These are phyloP conservation scores for Cylindrotheca fusiformis DNA, from an alignment of 108 stramenopile genomes.

Conservation along the genomic window DNA sequence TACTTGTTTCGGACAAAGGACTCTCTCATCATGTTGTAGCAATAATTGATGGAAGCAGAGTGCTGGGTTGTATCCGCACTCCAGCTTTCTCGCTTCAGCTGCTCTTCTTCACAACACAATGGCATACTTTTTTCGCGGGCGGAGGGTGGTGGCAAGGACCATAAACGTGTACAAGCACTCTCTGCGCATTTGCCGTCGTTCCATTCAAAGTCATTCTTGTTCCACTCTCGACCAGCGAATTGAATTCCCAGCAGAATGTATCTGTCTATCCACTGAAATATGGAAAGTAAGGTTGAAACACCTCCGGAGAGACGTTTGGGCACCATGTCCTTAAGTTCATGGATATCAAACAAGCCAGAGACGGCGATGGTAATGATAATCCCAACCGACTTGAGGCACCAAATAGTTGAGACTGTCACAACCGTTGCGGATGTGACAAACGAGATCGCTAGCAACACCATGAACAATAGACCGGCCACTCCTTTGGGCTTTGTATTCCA, in stretches of 20 bases:
- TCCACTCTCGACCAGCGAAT: constrained; percentile 41
- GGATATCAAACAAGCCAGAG: constrained; percentile 14
- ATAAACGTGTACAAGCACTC: constrained; percentile 8
- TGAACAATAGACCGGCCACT: neutral
- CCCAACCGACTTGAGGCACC: neutral
- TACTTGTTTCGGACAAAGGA: constrained; percentile 19
- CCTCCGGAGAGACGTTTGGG: neutral
- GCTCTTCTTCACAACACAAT: neutral
- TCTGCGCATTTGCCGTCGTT: constrained; percentile 6
- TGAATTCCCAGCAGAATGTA: constrained; percentile 19
- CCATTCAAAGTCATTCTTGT: constrained; percentile 26
- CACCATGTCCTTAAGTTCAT: constrained; percentile 3
- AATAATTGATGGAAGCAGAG: constrained; percentile 38
- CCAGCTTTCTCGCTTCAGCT: constrained; percentile 15
- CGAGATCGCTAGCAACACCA: neutral
- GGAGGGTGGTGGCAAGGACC: constrained; percentile 35
- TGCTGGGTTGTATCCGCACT: constrained; percentile 29
- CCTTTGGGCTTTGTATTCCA: constrained; percentile 10
- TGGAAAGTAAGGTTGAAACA: neutral
- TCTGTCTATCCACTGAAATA: constrained; percentile 9
- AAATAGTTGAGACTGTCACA: neutral
- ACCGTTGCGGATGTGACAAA: neutral
- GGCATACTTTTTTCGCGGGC: too few species aligned
- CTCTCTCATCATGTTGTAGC: constrained; percentile 35
- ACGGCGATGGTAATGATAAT: constrained; percentile 1